A percentile compares a stretch with the other conserved stretches of the same genome.
Conservation (phyloP, 805 yeast genomes). For the Candida nitratophila region DNA sequence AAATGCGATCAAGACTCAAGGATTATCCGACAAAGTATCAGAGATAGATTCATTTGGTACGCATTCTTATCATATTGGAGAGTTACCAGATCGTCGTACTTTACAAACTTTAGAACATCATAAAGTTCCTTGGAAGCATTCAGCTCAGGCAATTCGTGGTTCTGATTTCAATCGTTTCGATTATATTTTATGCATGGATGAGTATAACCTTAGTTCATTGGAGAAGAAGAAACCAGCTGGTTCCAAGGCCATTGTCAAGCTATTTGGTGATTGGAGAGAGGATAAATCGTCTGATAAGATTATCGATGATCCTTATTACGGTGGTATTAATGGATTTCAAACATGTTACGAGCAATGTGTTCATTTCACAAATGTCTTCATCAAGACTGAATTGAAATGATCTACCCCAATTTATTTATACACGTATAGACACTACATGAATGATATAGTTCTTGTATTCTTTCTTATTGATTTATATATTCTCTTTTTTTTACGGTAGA, state of each 20-base stretch:
- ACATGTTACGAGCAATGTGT: conserved; percentile 64
- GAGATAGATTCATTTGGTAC: conserved; percentile 86
- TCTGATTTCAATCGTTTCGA: conserved; percentile 53
- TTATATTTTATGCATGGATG: conserved; percentile 67
- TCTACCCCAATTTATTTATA: too few species aligned
- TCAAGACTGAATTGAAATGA: conserved; percentile 37
- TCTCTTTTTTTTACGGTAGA: too few species aligned
- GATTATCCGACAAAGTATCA: conserved; percentile 36
- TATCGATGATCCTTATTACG: conserved; percentile 91
- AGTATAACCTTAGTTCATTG: conserved; percentile 47
- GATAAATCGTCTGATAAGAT: conserved; percentile 42
- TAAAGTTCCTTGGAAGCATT: conserved; percentile 68
- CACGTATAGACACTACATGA: too few species aligned
- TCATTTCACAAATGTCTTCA: conserved; percentile 69
- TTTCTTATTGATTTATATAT: too few species aligned
- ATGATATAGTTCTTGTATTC: too few species aligned
- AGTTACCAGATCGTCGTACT: conserved; percentile 72
- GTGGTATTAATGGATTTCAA: conserved; percentile 80
- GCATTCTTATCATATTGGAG: conserved; percentile 78
- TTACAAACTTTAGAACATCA: conserved; percentile 59
- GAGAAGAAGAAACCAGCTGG: conserved; percentile 45
- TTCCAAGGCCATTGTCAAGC: conserved; percentile 40
- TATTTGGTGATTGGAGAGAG: conserved; percentile 81
- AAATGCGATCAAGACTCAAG: conserved; percentile 49
- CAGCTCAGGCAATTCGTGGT: conserved; percentile 59